Percentiles rank a stretch among this genome's conserved stretches.
These are phyloP conservation scores for Lactifluus hygrophoroides DNA, from an alignment of 768 basidiomycete species.

Conservation along the genomic window DNA sequence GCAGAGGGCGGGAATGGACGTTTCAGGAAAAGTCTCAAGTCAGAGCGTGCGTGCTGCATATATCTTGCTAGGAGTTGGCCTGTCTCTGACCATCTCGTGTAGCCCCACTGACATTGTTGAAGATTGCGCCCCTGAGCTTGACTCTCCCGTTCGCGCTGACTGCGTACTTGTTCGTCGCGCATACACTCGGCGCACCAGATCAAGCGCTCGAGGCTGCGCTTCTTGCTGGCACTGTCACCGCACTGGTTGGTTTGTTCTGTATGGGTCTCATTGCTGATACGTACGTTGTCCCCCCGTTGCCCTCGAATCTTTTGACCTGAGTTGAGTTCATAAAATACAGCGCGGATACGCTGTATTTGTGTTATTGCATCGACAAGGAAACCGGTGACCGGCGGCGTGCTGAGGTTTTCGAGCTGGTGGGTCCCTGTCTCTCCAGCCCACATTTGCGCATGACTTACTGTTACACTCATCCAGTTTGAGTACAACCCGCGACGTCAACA, in stretches of 20 bases:
- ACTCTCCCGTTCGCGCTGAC: slow-evolving; percentile 74
- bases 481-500: slow-evolving; percentile 12
- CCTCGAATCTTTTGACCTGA: neutral
- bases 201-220: slow-evolving; percentile 69
- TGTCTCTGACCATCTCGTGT: neutral
- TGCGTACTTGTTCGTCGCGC: slow-evolving; percentile 86
- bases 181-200: slow-evolving; percentile 59
- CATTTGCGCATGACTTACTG: neutral
- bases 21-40: slow-evolving; percentile 41
- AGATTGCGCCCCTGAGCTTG: slow-evolving; percentile 66
- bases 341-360: slow-evolving; percentile 58
- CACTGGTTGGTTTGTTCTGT: slow-evolving; percentile 75
- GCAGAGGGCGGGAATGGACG: slow-evolving; percentile 40
- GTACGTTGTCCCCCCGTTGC: slow-evolving; percentile 30
- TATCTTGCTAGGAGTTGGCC: neutral
- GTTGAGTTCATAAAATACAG: slow-evolving; percentile 26
- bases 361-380: slow-evolving; percentile 58
- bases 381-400: slow-evolving; percentile 40
- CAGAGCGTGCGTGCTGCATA: slow-evolving; percentile 43
- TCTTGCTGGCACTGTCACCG: slow-evolving; percentile 70
- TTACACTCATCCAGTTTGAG: slow-evolving; percentile 11
- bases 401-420: slow-evolving; percentile 49
- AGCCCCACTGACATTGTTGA: slow-evolving; percentile 66
- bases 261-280: slow-evolving; percentile 74
- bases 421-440: slow-evolving; percentile 18